Conservation (phyloP, 495 filamentous ascomycete species). For the Aspergillus ostianus region DNA sequence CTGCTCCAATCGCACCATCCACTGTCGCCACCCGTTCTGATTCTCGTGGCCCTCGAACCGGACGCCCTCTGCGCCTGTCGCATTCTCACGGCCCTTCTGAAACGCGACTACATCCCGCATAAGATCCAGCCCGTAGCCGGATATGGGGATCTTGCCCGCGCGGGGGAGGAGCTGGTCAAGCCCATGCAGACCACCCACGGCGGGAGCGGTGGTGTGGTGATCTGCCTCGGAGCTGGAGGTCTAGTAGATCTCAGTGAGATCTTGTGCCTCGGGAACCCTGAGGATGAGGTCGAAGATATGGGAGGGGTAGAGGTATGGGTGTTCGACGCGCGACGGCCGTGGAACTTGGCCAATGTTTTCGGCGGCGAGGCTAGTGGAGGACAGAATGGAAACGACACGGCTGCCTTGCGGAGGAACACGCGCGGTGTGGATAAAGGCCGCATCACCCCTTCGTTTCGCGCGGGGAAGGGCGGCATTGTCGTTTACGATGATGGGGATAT, state of each 20-base stretch:
- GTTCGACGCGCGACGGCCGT: constrained; percentile 85
- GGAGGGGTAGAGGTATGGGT: constrained; percentile 91
- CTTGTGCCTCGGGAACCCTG: constrained; percentile 58
- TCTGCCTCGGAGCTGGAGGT: constrained; percentile 91
- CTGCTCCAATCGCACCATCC: constrained; percentile 78
- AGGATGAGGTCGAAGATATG: constrained; percentile 57
- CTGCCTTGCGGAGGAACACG: constrained; percentile 49
- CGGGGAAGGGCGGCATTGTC: constrained; percentile 79
- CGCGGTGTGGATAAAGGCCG: constrained; percentile 60
- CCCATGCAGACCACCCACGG: constrained; percentile 81
- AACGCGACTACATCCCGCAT: constrained; percentile 96
- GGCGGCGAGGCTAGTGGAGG: constrained; percentile 58
- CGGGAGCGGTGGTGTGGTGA: constrained; percentile 78
- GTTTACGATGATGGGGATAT: constrained; percentile 98
- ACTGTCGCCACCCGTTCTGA: constrained; percentile 83
- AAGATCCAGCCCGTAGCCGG: constrained; percentile 94
- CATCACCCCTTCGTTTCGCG: constrained; percentile 66
- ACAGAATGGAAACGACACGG: constrained; percentile 42
- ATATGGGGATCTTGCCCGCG: constrained; percentile 82
- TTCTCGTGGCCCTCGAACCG: constrained; percentile 89
- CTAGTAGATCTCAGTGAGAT: constrained; percentile 78
- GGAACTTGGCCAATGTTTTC: constrained; percentile 94
- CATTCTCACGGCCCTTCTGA: constrained; percentile 85
- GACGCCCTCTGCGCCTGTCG: constrained; percentile 95
- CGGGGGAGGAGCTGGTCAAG: constrained; percentile 69